Percentiles rank a stretch among this genome's conserved stretches.
phyloP scores from a whole-genome alignment of 495 filamentous ascomycete species.

The Lasiosphaeria hispida region DNA sequence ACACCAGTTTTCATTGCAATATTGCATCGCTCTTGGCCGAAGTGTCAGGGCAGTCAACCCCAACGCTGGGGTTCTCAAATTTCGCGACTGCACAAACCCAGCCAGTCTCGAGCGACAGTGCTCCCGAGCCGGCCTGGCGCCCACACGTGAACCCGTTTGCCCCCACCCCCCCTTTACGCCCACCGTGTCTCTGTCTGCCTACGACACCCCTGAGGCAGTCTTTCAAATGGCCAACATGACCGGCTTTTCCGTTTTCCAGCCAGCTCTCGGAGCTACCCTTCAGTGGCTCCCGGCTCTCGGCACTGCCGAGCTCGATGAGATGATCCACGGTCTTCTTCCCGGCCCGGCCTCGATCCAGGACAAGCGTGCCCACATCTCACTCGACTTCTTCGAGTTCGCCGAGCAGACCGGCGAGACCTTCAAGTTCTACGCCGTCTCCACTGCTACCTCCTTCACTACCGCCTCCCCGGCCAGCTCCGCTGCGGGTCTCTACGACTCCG shows the following conservation, averaged over 20 bases:
- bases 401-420: slow-evolving; percentile 43
- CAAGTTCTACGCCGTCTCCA: slow-evolving; percentile 51
- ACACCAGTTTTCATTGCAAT: neutral
- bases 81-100: neutral
- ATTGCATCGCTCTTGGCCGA: neutral
- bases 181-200: slow-evolving; percentile 9
- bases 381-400: slow-evolving; percentile 52
- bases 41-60: neutral
- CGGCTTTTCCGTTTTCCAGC: slow-evolving; percentile 51
- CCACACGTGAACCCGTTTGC: slow-evolving; percentile 8
- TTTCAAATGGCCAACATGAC: slow-evolving; percentile 36
- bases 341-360: slow-evolving; percentile 49
- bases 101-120: slow-evolving; percentile 4
- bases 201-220: neutral
- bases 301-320: slow-evolving; percentile 50
- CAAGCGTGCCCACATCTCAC: slow-evolving; percentile 51
- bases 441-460: slow-evolving; percentile 28
- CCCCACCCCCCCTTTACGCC: neutral
- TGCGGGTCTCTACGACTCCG: slow-evolving; percentile 37
- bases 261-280: slow-evolving; percentile 47
- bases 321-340: slow-evolving; percentile 51
- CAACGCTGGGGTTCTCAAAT: slow-evolving; percentile 6
- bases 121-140: slow-evolving; percentile 7
- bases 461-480: slow-evolving; percentile 38
- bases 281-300: slow-evolving; percentile 55